A percentile compares a stretch with the other conserved stretches of the same genome.
phyloP scores from a whole-genome alignment of 176 grass and related monocot genomes.

The Coix lacrymajobi region DNA sequence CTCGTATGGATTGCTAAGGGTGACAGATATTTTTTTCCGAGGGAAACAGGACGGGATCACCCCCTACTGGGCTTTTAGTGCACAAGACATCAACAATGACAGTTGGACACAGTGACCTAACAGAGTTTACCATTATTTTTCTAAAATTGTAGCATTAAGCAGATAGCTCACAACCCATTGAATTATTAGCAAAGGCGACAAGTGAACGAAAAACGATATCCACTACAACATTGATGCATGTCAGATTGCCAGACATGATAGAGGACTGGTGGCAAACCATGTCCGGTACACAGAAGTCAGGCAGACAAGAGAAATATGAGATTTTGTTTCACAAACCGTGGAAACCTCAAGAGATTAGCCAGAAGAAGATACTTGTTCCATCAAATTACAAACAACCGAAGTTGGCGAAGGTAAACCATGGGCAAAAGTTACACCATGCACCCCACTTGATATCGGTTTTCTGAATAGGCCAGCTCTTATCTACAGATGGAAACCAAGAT shows the following conservation, averaged over 20 bases:
- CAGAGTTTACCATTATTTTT: not conserved
- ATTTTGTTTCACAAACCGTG: not conserved
- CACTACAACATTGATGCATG: conserved; percentile 79
- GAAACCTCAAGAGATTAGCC: not conserved
- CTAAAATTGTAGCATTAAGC: not conserved
- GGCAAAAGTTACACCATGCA: conserved; percentile 81
- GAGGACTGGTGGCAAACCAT: conserved; percentile 79
- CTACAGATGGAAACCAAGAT: too few relatives aligned
- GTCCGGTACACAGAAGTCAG: conserved; percentile 32
- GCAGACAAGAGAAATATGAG: not conserved
- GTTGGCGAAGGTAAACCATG: conserved; percentile 87
- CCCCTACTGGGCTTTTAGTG: conserved; percentile 52
- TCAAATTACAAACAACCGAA: conserved; percentile 82
- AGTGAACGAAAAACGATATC: conserved; percentile 89
- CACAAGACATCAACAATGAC: not conserved
- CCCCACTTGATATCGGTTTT: conserved; percentile 87
- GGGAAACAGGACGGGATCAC: too few relatives aligned
- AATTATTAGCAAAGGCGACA: conserved; percentile 81
- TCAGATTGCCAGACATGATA: conserved; percentile 87
- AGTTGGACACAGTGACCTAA: not conserved
- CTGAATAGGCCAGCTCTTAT: conserved; percentile 79
- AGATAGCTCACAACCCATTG: conserved; percentile 75
- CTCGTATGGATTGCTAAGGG: conserved; percentile 88
- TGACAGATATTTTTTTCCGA: too few relatives aligned
- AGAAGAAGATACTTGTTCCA: conserved; percentile 71